Evolutionary conservation across 1,139 yeast species (phyloP).

Genomic region (Yamadazyma buinensis): DNA sequence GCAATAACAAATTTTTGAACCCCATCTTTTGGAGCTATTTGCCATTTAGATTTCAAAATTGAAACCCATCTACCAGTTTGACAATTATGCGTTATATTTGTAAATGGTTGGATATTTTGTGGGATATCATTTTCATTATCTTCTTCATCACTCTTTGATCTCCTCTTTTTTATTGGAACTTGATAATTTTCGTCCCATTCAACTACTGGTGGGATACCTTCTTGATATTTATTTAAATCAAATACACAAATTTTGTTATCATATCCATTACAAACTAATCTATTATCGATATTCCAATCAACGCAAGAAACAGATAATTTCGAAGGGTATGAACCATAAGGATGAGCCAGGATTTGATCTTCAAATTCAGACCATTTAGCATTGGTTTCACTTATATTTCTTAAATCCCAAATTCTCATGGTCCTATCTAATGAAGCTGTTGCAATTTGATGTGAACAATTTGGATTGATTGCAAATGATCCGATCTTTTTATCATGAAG

Average conservation of each 20-base stretch:
- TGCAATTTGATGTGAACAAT: constrained; percentile 54
- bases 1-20: constrained; percentile 84
- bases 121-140: constrained; percentile 20
- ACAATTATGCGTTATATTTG: constrained; percentile 78
- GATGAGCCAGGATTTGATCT: constrained; percentile 43
- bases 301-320: constrained; percentile 80
- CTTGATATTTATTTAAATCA: constrained; percentile 21
- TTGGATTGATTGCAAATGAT: constrained; percentile 77
- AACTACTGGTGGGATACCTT: constrained; percentile 19
- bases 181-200: constrained; percentile 24
- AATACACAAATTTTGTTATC: constrained; percentile 74
- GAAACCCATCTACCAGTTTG: constrained; percentile 98
- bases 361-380: constrained; percentile 39
- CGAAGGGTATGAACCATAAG: constrained; percentile 63
- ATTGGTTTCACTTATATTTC: constrained; percentile 42
- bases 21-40: constrained; percentile 61
- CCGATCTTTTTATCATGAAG: constrained; percentile 90
- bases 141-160: constrained; percentile 3
- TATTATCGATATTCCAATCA: constrained; percentile 76
- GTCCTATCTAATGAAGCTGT: constrained; percentile 88
- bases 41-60: constrained; percentile 85
- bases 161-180: constrained; percentile 13
- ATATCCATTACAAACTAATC: constrained; percentile 87
- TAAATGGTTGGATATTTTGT: constrained; percentile 47
- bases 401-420: constrained; percentile 79